Evolutionary conservation across 768 basidiomycete species (phyloP).

Genomic region (Crassisporium funariophilum): DNA sequence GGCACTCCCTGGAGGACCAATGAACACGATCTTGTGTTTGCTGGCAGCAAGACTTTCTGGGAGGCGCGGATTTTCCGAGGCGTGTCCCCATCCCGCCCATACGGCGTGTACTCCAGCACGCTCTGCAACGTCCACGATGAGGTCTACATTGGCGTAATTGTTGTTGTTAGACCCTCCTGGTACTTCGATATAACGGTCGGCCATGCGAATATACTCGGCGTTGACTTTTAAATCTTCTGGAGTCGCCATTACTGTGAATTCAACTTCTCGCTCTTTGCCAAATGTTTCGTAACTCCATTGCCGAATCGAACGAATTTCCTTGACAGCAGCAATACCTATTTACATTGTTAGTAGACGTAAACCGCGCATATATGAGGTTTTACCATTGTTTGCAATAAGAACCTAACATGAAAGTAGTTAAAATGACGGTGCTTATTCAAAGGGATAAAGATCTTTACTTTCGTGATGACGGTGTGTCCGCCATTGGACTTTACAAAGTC

Average conservation of each 20-base stretch:
- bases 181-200: conserved; percentile 98
- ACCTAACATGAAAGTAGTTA: conserved; percentile 52
- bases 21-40: conserved; percentile 97
- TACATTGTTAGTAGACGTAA: conserved; percentile 22
- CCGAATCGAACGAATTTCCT: conserved; percentile 97
- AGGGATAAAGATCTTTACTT: conserved; percentile 53
- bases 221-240: conserved; percentile 99
- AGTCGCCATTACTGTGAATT: conserved; percentile 99
- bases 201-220: conserved; percentile 99
- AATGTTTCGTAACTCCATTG: conserved; percentile 99
- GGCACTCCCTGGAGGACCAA: conserved; percentile 97
- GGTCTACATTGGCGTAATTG: conserved; percentile 99
- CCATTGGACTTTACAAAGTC: conserved; percentile 92
- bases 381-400: conserved; percentile 98
- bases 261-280: conserved; percentile 92
- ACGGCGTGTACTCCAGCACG: conserved; percentile 97
- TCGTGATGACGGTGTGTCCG: conserved; percentile 98
- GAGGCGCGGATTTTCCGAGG: conserved; percentile 96
- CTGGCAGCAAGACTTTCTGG: conserved; percentile 92
- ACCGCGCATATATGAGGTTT: conserved; percentile 11
- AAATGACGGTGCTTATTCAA: conserved; percentile 7
- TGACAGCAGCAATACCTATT: conserved; percentile 96
- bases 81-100: conserved; percentile 99
- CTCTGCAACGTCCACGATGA: conserved; percentile 98
- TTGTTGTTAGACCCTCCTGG: conserved; percentile 99